phyloP scores from a whole-genome alignment of 805 yeast genomes.

The Yamadazyma sp. region DNA sequence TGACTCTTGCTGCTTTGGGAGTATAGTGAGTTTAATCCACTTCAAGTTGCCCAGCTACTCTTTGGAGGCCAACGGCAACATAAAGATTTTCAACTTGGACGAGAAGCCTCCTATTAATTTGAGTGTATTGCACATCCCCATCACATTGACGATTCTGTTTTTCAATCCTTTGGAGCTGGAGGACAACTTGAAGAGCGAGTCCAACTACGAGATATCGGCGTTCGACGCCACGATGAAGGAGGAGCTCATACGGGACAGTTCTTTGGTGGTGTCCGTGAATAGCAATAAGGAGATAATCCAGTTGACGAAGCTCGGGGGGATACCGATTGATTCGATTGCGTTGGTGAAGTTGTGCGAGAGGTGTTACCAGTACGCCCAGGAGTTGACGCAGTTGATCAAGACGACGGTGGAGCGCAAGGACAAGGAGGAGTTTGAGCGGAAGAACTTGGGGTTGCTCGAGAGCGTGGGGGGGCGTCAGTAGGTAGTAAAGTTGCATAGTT shows the following conservation, averaged over 20 bases:
- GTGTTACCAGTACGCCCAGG: constrained; percentile 64
- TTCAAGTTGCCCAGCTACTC: constrained; percentile 82
- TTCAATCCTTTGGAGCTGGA: constrained; percentile 67
- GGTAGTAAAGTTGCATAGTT: no score
- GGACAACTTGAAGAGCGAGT: constrained; percentile 68
- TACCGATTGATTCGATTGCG: constrained; percentile 70
- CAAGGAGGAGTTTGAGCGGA: constrained; percentile 39
- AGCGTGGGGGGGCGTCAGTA: constrained; percentile 5
- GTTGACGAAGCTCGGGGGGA: constrained; percentile 85
- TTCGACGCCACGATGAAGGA: constrained; percentile 79
- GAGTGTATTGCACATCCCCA: constrained; percentile 83
- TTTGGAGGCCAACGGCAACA: constrained; percentile 17
- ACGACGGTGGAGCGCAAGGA: constrained; percentile 55
- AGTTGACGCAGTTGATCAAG: constrained; percentile 63
- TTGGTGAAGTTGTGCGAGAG: constrained; percentile 66
- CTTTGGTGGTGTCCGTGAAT: constrained; percentile 81
- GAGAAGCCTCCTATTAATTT: constrained; percentile 88
- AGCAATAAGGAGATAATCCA: constrained; percentile 91
- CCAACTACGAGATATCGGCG: constrained; percentile 57
- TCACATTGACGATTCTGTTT: constrained; percentile 87
- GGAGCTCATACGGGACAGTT: constrained; percentile 74
- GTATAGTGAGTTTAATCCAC: constrained; percentile 80
- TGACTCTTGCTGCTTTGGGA: constrained; percentile 89
- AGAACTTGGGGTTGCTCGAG: constrained; percentile 8
- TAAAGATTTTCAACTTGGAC: constrained; percentile 65